Evolutionary conservation across 2,329 filamentous ascomycete genomes (phyloP), one percentile per base, ranked within the genome.

Genomic region (Alternaria burnsii): DNA sequence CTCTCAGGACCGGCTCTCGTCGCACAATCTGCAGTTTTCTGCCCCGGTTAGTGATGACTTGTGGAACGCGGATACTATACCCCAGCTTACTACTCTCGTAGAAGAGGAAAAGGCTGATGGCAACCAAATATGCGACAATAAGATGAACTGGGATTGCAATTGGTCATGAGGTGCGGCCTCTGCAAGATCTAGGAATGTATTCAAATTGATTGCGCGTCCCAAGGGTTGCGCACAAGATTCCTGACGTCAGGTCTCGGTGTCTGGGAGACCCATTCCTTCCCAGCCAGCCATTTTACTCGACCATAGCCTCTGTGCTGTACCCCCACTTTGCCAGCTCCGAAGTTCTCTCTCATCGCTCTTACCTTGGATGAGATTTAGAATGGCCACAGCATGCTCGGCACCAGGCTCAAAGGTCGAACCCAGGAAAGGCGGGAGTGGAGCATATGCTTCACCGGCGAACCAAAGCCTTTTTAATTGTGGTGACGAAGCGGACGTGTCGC

Each of bases 201-300:
- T 47, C 62, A 11, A 62, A 59, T 8, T 52, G 52, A 16, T 26
- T 61, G 7, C 59, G 53, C 4, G 56, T 57, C 6, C 28, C 51
- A 48, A 18, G 40, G 3, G 51, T 61, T 12, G 40, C 46, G n/a
- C 42, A 62, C 20, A 52, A 48, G 12, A 67, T 70, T 11, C 57
- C 70, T 14, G 42, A 55, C 5, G 26, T 34, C 3, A 58, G 11
- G 4, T 11, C 28, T 2, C 1, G 28, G 28, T 11, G 28, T 30
- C 4, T 11, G 28, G 11, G 10, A 30, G 9, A 2, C 11, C 11
- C 28, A 30, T 30, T 0, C 28, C 28, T 5, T 30, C 28, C 28
- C 28, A 30, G 28, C 28, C 28, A 30, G 28, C 28, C 28, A 30
- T 30, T 30, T 30, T 30, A 11, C 28, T 30, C 28, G 28, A 30